Evolutionary conservation across 768 basidiomycete species (phyloP), one percentile per base, ranked within the genome.

Genomic region (Scleroderma bovista): DNA sequence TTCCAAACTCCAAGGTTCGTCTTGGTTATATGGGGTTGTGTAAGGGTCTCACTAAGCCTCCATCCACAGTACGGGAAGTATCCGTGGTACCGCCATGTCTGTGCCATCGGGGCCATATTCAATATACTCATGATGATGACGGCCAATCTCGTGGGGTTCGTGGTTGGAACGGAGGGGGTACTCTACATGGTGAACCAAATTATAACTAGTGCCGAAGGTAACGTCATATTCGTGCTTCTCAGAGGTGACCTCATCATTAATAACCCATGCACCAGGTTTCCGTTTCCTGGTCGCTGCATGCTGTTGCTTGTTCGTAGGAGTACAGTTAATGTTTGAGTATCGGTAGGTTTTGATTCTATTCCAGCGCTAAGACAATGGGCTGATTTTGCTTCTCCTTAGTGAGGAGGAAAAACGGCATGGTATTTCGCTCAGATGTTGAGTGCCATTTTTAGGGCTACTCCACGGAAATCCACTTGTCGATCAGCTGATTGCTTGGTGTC

Each of bases 251-350:
- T 53, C 47, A 33, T 57, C 46, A 6, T 23, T 37, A 37, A 33
- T 20, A 22, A 37, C 10, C 22, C 31, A 24, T 6, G 38, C 4
- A 20, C 34, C 26, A 91, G 90, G 89, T 6, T 50, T 86, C 36
- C 66, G 65, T 13, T 96, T 93, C 67, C 64, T 92, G 52, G 43
- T 78, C 1, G 62, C 75, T 5, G 81, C 83, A 0, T 77, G 77
- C 44, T 72, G 59, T 2, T 83, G 82, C 59, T 40, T 97, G 12
- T 98, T 94, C 60, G 75, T 91, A 19, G 90, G 78, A 2, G 83
- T 80, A 2, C 95, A 98, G 60, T 63, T 95, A 40, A 96, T 97
- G 95, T 92, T 98, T 52, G 95, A 98, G 61, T 98, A 98, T 67
- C 73, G 91, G 90, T 87, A 55, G 17, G 84, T 72, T 3, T n/a